Evolutionary conservation across 306 rosid genomes (phyloP).

Genomic region (Fragaria iinumae): DNA sequence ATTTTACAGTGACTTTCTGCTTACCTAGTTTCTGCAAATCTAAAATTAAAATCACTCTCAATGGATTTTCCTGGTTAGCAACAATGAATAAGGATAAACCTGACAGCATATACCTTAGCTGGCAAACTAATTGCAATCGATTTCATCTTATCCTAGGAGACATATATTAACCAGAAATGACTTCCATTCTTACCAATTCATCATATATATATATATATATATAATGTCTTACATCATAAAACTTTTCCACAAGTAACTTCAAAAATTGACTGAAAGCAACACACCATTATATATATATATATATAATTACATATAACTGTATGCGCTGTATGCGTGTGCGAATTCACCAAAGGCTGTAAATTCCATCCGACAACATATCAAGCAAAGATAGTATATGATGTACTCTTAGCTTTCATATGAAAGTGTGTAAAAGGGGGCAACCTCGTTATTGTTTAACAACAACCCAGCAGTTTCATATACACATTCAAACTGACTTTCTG

Average conservation of each 20-base stretch:
- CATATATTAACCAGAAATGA: neutral
- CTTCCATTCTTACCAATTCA: neutral
- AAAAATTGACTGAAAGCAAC: conserved; percentile 1
- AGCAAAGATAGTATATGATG: neutral
- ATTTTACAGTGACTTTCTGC: neutral
- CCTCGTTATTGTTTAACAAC: neutral
- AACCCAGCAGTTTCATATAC: neutral
- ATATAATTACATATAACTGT: neutral
- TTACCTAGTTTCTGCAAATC: neutral
- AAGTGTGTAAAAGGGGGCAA: neutral
- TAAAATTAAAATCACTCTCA: neutral
- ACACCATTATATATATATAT: neutral
- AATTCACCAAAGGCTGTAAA: neutral
- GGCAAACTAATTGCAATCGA: neutral
- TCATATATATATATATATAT: neutral
- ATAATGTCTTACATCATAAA: neutral
- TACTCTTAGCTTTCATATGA: neutral
- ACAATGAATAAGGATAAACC: neutral
- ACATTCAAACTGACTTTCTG: neutral
- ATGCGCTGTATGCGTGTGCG: neutral
- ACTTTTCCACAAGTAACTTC: neutral
- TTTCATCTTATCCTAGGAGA: neutral
- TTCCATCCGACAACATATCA: neutral
- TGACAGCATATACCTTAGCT: neutral
- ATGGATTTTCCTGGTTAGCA: neutral